Conservation (phyloP, 257 asterid species). For the Thymus quinquecostatus region DNA sequence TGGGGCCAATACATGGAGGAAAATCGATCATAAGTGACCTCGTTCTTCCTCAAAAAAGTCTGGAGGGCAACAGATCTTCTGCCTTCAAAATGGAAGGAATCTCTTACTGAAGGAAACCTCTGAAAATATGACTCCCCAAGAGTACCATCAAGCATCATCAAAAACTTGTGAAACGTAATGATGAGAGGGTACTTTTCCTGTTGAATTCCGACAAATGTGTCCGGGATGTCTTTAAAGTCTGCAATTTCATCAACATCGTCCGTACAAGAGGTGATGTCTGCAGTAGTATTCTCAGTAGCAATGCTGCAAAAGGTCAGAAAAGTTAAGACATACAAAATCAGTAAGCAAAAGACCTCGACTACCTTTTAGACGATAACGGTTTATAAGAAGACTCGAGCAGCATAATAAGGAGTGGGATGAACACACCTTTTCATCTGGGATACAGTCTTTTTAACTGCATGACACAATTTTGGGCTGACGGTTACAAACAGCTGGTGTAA, state of each 20-base stretch:
- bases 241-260: slow-evolving; percentile 55
- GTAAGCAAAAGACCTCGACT: too few species aligned
- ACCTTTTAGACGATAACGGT: background rate
- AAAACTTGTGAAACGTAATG: slow-evolving; percentile 62
- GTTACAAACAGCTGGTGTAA: slow-evolving; percentile 71
- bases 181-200: slow-evolving; percentile 60
- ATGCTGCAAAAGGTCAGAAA: slow-evolving; percentile 40
- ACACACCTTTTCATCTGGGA: slow-evolving; percentile 57
- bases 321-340: background rate
- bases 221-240: slow-evolving; percentile 56
- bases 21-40: slow-evolving; percentile 66
- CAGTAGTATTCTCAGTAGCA: slow-evolving; percentile 32
- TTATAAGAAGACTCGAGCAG: too few species aligned
- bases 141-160: slow-evolving; percentile 77
- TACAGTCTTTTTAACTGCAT: slow-evolving; percentile 68
- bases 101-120: slow-evolving; percentile 44
- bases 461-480: slow-evolving; percentile 69
- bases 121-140: slow-evolving; percentile 55
- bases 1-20: slow-evolving; percentile 59
- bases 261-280: slow-evolving; percentile 15
- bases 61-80: slow-evolving; percentile 48
- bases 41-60: slow-evolving; percentile 56
- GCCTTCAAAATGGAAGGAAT: slow-evolving; percentile 23
- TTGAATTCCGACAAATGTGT: slow-evolving; percentile 51
- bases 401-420: too few species aligned